phyloP scores from a whole-genome alignment of 2,329 filamentous ascomycete genomes.

The Coniochaeta sp. region DNA sequence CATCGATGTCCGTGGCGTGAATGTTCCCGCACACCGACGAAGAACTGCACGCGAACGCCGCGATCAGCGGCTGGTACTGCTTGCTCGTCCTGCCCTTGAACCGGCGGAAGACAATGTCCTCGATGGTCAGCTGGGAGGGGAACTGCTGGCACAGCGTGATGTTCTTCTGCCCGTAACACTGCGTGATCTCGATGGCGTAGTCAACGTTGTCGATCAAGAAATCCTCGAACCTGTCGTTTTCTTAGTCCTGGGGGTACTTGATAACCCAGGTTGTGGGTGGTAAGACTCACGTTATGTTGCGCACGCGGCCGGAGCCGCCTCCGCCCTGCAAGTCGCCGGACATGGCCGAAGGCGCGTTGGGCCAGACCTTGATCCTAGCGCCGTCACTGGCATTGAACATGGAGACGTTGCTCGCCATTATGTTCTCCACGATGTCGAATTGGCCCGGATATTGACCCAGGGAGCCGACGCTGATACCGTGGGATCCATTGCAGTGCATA shows the following conservation, averaged over 20 bases:
- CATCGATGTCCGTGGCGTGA: constrained; percentile 15
- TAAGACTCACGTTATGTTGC: constrained; percentile 54
- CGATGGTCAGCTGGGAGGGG: constrained; percentile 46
- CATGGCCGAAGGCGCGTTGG: constrained; percentile 15
- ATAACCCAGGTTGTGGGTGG: too few relatives aligned
- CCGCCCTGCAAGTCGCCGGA: constrained; percentile 49
- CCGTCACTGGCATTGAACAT: constrained; percentile 32
- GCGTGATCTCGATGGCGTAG: constrained; percentile 50
- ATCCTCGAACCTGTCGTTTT: constrained; percentile 25
- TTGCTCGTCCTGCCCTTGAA: constrained; percentile 38
- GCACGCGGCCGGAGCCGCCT: constrained; percentile 51
- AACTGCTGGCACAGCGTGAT: constrained; percentile 52
- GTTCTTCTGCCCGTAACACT: constrained; percentile 44
- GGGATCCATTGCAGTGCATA: constrained; percentile 53
- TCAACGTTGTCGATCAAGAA: constrained; percentile 53
- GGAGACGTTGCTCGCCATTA: constrained; percentile 41
- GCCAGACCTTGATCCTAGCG: constrained; percentile 57
- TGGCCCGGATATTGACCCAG: constrained; percentile 52
- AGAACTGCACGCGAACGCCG: constrained; percentile 18
- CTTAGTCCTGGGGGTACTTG: too few relatives aligned
- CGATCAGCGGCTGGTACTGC: constrained; percentile 18
- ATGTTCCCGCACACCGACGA: constrained; percentile 15
- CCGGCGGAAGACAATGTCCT: constrained; percentile 44
- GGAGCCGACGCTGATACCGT: constrained; percentile 55
- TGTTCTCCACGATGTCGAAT: constrained; percentile 52